Base-by-base conservation (phyloP, 2,329 filamentous ascomycete genomes). In the Phaeosphaeriaceae sp. region DNA sequence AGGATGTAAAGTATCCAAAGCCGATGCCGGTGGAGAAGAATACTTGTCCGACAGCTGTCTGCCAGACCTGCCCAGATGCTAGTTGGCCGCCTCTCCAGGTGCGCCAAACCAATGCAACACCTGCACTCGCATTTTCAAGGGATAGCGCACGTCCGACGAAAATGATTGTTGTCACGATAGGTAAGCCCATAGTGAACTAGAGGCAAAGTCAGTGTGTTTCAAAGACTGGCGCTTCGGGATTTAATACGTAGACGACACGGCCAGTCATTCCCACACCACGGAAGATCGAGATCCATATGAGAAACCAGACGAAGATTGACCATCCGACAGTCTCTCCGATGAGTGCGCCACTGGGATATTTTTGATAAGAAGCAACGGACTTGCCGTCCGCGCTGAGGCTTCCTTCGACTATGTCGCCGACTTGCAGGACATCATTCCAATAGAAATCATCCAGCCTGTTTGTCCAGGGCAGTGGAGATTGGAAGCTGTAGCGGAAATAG, bases 11-110 rank as follows among this genome's bases (percentile, higher is more conserved):
- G 67, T 75, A 75, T 2, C 85, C 85, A 63, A 87, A 86, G 1
- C 84, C 85, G 25, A 87, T 83, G 3, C 85, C 85, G 0, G 83
- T 86, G 0, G 83, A 85, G 73, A 86, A 87, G 71, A 87, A 87
- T 47, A 87, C 84, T 58, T 88, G 85, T 1, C 85, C 85, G 7
- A 83, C 81, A 2, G 85, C 85, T n/a, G 83, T 85, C 68, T 87
- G 85, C 85, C 85, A 88, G 1, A 87, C 80, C 0, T 77, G 79
- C 0, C 84, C 84, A 0, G 77, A 79, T 5, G 79, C 81, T 0
- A 88, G 77, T 62, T 86, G 77, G 5, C 78, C 78, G 13, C 83
- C 78, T 61, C 84, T 78, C 84, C 80, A 82, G 3, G 79, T 81
- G 2, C 75, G 78, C 77, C 78, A 83, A n/a, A 80, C 65, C 0